Evolutionary conservation across 768 basidiomycete genomes (phyloP), one percentile per base, ranked within the genome.

Genomic region (Pleurotus tuoliensis): DNA sequence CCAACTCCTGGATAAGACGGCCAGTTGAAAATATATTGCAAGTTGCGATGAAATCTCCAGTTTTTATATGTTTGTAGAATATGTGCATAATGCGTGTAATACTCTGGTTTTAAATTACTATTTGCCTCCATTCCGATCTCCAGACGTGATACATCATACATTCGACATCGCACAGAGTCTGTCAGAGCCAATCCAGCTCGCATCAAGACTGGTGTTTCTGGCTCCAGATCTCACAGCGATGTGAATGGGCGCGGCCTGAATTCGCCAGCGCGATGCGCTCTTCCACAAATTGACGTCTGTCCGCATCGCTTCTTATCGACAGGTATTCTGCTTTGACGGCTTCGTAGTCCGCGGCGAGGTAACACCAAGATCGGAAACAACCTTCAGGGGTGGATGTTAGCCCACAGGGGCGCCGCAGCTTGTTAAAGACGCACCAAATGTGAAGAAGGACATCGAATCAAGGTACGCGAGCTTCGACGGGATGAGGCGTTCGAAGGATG

Each of bases 151-250:
- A 25, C 24, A 25, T 25, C 24, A 25, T 25, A 25, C 24, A 25
- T 25, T 5, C 24, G 24, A 9, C 30, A 11, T 34, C 9, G 8
- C 30, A 34, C 30, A 34, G n/a, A n/a, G n/a, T 34, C 30, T 34
- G 30, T 30, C 30, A 25, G 5, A 25, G 1, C 5, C 24, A 25
- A 25, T 25, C 5, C 18, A 50, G 22, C 38, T 4, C 16, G 25
- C 7, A n/a, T 50, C 16, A 13, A 16, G 45, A 15, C 46, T 47
- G 13, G n/a, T 52, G 25, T 34, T 37, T 39, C 13, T 52, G 5
- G 50, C 50, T 52, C 51, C 51, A 52, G 5, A 38, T 12, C 18
- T 52, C 51, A 24, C 51, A 52, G 22, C 51, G 51, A 12, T 41
- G 38, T 2, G 51, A 34, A 52, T 52, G 51, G 8, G 38, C 51